Conservation (phyloP, 2,329 filamentous ascomycete species). For the Apiospora arundinis region DNA sequence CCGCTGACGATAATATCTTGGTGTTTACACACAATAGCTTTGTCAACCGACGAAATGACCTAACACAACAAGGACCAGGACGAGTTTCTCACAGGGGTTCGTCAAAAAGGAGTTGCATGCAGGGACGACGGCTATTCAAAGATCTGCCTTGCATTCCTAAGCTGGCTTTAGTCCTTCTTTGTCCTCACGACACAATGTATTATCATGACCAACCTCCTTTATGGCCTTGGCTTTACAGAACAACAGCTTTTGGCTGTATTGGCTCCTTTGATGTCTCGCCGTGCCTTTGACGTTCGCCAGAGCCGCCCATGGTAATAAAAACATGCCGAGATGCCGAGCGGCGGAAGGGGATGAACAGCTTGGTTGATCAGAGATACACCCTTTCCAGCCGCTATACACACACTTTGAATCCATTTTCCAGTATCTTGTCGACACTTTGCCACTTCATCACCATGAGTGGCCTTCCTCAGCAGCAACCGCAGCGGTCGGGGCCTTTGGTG, state of each 20-base stretch:
- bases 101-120: background rate
- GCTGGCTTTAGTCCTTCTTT: background rate
- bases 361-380: background rate
- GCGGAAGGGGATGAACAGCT: background rate
- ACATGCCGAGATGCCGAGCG: background rate
- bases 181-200: constrained; percentile 4
- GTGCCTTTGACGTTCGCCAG: constrained; percentile 7
- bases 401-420: background rate
- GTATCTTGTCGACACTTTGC: background rate
- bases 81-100: background rate
- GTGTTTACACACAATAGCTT: background rate
- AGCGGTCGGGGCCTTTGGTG: background rate
- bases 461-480: background rate
- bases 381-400: background rate
- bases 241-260: background rate
- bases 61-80: background rate
- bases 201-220: background rate
- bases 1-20: background rate
- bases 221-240: background rate
- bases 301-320: constrained; percentile 6
- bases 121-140: background rate
- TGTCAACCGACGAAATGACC: background rate
- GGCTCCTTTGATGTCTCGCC: background rate
- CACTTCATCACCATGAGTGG: background rate
- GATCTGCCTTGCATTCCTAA: background rate